Evolutionary conservation across 2,329 filamentous ascomycete genomes (phyloP), one percentile per base, ranked within the genome.

Genomic region (Zasmidium angulare): DNA sequence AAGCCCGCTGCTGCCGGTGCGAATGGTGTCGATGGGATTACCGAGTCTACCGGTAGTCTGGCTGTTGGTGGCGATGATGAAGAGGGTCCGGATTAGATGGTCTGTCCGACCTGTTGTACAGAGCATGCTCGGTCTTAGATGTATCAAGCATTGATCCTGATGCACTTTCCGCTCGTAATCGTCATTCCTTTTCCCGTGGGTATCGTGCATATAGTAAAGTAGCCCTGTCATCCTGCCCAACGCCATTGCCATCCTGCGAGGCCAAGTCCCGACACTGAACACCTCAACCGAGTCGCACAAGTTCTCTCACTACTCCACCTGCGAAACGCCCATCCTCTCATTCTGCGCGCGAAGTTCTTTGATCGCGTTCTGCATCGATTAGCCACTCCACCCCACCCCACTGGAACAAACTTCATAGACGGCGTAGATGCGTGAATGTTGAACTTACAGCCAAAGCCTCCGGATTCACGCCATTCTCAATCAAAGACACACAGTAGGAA

Each of bases 401-500:
- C 48, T n/a, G n/a, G n/a, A n/a, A n/a, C n/a, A n/a, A n/a, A 19
- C 14, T 31, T 23, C 49, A 36, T 24, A 21, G 20, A 3, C 31
- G 12, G n/a, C 20, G 11, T n/a, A n/a, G n/a, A n/a, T n/a, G n/a
- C n/a, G n/a, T n/a, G n/a, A n/a, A n/a, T n/a, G n/a, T n/a, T n/a
- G n/a, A n/a, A 79, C 91, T 72, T 83, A 98, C 95, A 22, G 93
- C 93, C 29, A 99, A 81, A 1, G 93, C 95, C 74, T 98, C 93
- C 0, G 95, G 95, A 72, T 96, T 96, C 26, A 98, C 91, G 14
- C 95, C 95, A 72, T 96, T 96, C 77, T 99, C 95, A 68, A 99
- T 96, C 75, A 99, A 84, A 55, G 92, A 96, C 61, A 98, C 93
- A 76, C 95, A 99, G 63, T 97, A 90, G 2, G 93, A 96, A 19